A percentile compares a stretch with the other conserved stretches of the same genome.
Evolutionary conservation across 345 rosid species (phyloP).

Genomic region (Firmiana major): DNA sequence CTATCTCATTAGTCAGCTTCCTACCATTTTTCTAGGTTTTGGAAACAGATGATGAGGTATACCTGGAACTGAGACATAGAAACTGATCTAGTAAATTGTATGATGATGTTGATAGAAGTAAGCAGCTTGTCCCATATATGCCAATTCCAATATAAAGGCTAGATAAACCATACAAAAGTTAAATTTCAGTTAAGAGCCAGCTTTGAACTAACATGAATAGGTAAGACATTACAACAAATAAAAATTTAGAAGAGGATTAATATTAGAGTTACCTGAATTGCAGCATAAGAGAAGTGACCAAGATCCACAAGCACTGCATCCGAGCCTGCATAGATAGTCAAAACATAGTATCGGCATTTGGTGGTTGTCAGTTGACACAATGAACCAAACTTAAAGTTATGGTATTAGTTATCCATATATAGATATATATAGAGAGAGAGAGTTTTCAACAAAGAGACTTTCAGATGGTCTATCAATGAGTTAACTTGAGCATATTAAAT

Average conservation of each 20-base stretch:
- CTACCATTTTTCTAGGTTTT: neutral
- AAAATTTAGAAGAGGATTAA: neutral
- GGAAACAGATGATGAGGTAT: slow-evolving; percentile 9
- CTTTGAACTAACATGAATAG: neutral
- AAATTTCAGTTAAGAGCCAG: neutral
- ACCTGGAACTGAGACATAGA: slow-evolving; percentile 93
- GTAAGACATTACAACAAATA: neutral
- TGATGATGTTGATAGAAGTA: slow-evolving; percentile 84
- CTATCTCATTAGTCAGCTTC: neutral
- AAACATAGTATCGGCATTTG: neutral
- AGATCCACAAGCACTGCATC: slow-evolving; percentile 99
- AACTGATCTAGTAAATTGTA: slow-evolving; percentile 56
- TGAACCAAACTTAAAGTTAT: neutral
- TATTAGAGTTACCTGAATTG: slow-evolving; percentile 62
- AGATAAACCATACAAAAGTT: slow-evolving; percentile 67
- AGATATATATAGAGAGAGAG: too few relatives aligned
- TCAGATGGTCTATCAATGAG: neutral
- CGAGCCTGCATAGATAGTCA: slow-evolving; percentile 55
- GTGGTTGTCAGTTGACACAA: neutral
- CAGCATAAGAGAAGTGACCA: slow-evolving; percentile 89
- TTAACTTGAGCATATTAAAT: too few relatives aligned
- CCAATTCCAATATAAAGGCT: slow-evolving; percentile 92
- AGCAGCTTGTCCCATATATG: slow-evolving; percentile 99
- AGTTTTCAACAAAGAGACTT: neutral
- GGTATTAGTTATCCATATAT: neutral